A percentile compares a stretch with the other conserved stretches of the same genome.
phyloP scores from a whole-genome alignment of 805 yeast genomes.

The Isabelozyma pseudorhagii region DNA sequence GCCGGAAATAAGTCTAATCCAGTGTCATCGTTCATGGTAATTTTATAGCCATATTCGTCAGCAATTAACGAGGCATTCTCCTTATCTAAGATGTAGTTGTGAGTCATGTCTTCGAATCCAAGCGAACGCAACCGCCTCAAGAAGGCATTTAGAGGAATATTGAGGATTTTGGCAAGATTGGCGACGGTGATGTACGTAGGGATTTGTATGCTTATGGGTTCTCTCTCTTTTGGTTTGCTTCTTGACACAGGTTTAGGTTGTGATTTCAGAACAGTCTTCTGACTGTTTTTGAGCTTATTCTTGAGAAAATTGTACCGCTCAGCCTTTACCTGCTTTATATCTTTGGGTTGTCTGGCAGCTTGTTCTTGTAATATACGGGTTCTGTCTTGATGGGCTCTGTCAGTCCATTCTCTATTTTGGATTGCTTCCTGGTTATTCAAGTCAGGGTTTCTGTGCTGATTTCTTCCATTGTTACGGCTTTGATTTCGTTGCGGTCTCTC shows the following conservation, averaged over 20 bases:
- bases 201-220: slow-evolving; percentile 38
- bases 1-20: slow-evolving; percentile 59
- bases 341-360: neutral
- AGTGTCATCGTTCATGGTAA: slow-evolving; percentile 48
- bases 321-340: slow-evolving; percentile 1
- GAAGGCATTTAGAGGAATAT: slow-evolving; percentile 60
- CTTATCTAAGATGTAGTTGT: slow-evolving; percentile 76
- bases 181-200: slow-evolving; percentile 81
- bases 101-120: slow-evolving; percentile 72
- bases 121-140: slow-evolving; percentile 55
- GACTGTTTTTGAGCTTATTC: slow-evolving; percentile 2
- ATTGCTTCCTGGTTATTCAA: too few relatives aligned
- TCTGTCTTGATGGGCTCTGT: neutral
- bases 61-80: slow-evolving; percentile 87
- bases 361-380: neutral
- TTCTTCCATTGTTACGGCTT: neutral
- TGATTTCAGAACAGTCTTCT: neutral
- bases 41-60: slow-evolving; percentile 80
- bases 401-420: too few relatives aligned
- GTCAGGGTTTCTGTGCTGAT: too few relatives aligned
- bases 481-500: neutral
- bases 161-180: slow-evolving; percentile 69
- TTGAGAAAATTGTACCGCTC: slow-evolving; percentile 3
- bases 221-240: slow-evolving; percentile 5
- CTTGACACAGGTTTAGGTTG: slow-evolving; percentile 1